A percentile compares a stretch with the other conserved stretches of the same genome.
Conservation (phyloP, 306 rosid genomes). For the Cicer bijugum region DNA sequence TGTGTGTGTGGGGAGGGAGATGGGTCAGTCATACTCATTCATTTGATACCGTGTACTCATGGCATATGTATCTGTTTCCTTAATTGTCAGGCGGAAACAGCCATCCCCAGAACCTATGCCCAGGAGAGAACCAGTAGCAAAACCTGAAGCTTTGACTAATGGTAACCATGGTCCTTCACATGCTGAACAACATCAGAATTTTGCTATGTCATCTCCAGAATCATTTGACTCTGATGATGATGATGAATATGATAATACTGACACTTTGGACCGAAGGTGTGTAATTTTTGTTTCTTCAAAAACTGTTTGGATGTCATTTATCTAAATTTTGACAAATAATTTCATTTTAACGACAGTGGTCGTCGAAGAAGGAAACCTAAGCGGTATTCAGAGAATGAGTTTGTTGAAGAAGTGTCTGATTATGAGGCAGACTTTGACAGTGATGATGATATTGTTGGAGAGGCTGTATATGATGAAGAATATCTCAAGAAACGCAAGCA, state of each 20-base stretch:
- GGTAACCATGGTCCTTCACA: constrained; percentile 74
- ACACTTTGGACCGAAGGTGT: constrained; percentile 78
- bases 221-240: constrained; percentile 64
- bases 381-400: constrained; percentile 86
- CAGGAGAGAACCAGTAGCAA: constrained; percentile 64
- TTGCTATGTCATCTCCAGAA: constrained; percentile 71
- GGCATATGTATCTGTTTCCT: constrained; percentile 35
- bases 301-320: constrained; percentile 16
- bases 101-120: constrained; percentile 78
- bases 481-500: constrained; percentile 85
- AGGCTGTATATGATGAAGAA: constrained; percentile 93
- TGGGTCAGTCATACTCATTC: constrained; percentile 19
- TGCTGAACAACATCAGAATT: constrained; percentile 57
- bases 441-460: constrained; percentile 98
- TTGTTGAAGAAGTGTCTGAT: constrained; percentile 76
- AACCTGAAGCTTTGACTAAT: constrained; percentile 70
- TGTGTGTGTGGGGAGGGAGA: constrained; percentile 25
- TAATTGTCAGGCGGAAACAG: constrained; percentile 62
- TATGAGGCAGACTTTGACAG: constrained; percentile 83
- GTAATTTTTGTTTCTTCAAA: constrained; percentile 9
- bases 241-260: constrained; percentile 65
- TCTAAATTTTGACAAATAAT: constrained; percentile 41
- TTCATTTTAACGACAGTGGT: constrained; percentile 53
- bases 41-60: constrained; percentile 12
- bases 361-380: constrained; percentile 87